Conservation (phyloP, 2,329 filamentous ascomycete species). For the Pseudophaeomoniella oleicola region DNA sequence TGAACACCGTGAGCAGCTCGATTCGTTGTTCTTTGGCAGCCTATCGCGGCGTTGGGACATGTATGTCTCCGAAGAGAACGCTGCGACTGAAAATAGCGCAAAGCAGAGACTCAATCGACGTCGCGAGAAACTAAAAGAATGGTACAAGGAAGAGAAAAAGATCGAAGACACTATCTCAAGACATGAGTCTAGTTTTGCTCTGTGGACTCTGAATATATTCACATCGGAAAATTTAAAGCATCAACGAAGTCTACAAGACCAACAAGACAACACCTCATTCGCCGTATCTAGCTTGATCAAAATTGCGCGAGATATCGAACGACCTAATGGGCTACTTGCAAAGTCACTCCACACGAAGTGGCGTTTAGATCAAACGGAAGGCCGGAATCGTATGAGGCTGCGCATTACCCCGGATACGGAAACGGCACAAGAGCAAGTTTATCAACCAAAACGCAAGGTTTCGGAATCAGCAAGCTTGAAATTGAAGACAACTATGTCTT, state of each 20-base stretch:
- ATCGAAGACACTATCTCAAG: conserved; percentile 59
- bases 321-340: conserved; percentile 69
- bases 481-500: conserved; percentile 28
- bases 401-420: conserved; percentile 64
- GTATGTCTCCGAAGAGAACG: conserved; percentile 72
- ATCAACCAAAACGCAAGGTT: conserved; percentile 70
- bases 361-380: conserved; percentile 92
- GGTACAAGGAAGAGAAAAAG: conserved; percentile 55
- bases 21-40: conserved; percentile 66
- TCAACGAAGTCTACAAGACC: conserved; percentile 77
- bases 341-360: conserved; percentile 54
- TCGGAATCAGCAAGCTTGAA: conserved; percentile 34
- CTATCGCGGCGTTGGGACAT: conserved; percentile 77
- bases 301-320: conserved; percentile 62
- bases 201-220: conserved; percentile 94
- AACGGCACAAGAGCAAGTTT: conserved; percentile 52
- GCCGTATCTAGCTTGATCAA: conserved; percentile 61
- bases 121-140: conserved; percentile 67
- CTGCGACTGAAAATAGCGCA: conserved; percentile 60
- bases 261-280: conserved; percentile 76
- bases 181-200: conserved; percentile 75
- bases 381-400: conserved; percentile 85
- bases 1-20: conserved; percentile 61
- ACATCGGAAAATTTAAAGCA: conserved; percentile 84
- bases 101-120: conserved; percentile 57